phyloP scores from a whole-genome alignment of 2,329 filamentous ascomycete species.

The Coniochaeta ligniaria region DNA sequence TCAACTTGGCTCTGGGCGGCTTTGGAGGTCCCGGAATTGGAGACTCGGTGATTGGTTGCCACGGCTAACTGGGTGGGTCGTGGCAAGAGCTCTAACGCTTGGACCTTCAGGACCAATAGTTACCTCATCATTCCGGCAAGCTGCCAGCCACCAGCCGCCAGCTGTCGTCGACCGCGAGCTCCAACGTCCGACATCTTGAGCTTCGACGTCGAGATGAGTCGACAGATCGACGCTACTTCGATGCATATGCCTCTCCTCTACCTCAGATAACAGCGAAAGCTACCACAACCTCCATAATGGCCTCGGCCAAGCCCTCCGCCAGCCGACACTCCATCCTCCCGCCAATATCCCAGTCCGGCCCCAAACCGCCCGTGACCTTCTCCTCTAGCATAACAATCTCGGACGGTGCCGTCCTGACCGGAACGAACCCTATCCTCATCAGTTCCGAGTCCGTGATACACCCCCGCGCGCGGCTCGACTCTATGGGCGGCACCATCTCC shows the following conservation, averaged over 20 bases:
- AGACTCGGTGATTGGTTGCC: slow-evolving; percentile 11
- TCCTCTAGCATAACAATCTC: slow-evolving; percentile 54
- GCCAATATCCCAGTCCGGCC: slow-evolving; percentile 42
- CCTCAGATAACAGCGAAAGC: not conserved
- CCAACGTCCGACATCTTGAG: not conserved
- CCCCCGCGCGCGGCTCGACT: slow-evolving; percentile 73
- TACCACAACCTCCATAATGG: not conserved
- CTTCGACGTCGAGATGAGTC: not conserved
- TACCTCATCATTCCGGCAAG: not conserved
- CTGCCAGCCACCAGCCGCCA: not conserved
- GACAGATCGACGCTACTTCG: not conserved
- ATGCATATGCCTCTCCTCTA: not conserved
- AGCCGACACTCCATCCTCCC: slow-evolving; percentile 53
- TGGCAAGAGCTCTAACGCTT: slow-evolving; percentile 1
- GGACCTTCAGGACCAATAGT: slow-evolving; percentile 3
- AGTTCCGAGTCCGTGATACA: slow-evolving; percentile 77
- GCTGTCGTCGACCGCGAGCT: slow-evolving; percentile 1
- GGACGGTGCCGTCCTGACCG: slow-evolving; percentile 56
- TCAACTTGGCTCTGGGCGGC: not conserved
- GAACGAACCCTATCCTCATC: slow-evolving; percentile 72
- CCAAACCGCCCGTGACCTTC: slow-evolving; percentile 55
- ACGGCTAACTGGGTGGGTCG: slow-evolving; percentile 3
- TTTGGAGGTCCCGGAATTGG: slow-evolving; percentile 3
- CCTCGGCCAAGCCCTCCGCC: slow-evolving; percentile 18
- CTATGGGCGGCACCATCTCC: slow-evolving; percentile 69